phyloP scores from a whole-genome alignment of 768 basidiomycete species.

The Mycena galericulata region DNA sequence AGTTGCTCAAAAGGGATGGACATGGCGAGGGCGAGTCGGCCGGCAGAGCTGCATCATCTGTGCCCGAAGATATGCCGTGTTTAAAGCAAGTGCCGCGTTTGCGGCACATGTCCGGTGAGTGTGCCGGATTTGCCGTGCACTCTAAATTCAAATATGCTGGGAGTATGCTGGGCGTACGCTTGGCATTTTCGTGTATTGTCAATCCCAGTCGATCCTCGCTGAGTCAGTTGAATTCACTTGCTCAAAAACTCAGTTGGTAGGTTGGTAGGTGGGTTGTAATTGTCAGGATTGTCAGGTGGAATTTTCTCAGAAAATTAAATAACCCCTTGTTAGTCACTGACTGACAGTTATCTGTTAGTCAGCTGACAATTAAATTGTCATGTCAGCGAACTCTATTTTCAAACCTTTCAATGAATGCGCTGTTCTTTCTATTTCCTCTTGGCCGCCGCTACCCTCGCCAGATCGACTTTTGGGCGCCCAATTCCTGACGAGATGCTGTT shows the following conservation, averaged over 20 bases:
- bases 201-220: background rate
- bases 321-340: constrained; percentile 6
- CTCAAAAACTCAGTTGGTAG: background rate
- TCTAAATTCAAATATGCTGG: no score
- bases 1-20: no score
- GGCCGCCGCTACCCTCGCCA: background rate
- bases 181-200: no score
- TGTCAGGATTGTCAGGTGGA: constrained; percentile 15
- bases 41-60: no score
- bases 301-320: background rate
- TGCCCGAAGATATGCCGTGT: no score
- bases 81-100: no score
- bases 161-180: no score
- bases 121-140: no score
- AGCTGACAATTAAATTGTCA: constrained; percentile 17
- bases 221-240: background rate
- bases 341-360: constrained; percentile 4
- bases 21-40: no score
- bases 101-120: no score
- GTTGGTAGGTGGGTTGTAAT: background rate
- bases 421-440: background rate
- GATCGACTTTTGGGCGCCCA: background rate
- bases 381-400: background rate
- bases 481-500: background rate
- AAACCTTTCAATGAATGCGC: constrained; percentile 6